Conservation (phyloP, 176 grass and related monocot genomes). For the Elaeis guineensis region DNA sequence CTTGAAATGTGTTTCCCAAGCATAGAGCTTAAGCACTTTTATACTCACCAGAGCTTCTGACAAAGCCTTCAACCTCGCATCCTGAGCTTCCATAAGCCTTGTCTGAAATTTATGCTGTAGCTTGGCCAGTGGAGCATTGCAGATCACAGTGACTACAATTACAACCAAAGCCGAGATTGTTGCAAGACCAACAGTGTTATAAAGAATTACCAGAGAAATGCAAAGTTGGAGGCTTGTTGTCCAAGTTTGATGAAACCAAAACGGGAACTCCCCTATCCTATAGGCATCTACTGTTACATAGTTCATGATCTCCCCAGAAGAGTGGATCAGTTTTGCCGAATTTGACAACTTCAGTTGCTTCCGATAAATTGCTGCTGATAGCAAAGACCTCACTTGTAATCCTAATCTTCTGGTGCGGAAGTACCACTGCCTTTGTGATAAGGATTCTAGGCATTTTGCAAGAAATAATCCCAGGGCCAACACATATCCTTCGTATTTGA, state of each 20-base stretch:
- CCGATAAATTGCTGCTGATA: conserved; percentile 74
- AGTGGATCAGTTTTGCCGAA: conserved; percentile 58
- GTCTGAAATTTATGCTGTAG: conserved; percentile 84
- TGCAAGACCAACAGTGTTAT: conserved; percentile 58
- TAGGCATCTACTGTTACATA: conserved; percentile 88
- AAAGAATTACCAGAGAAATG: conserved; percentile 69
- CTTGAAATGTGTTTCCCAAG: conserved; percentile 87
- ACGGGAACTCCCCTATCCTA: conserved; percentile 84
- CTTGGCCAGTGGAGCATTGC: conserved; percentile 79
- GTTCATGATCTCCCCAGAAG: conserved; percentile 91
- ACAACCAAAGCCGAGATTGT: conserved; percentile 51
- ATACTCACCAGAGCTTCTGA: conserved; percentile 74
- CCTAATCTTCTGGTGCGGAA: conserved; percentile 72
- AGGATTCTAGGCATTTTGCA: conserved; percentile 70
- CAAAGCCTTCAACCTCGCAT: conserved; percentile 75
- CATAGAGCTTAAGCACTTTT: conserved; percentile 85
- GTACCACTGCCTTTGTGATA: conserved; percentile 89
- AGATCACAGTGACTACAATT: conserved; percentile 61
- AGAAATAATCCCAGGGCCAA: conserved; percentile 49
- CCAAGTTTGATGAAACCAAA: conserved; percentile 93
- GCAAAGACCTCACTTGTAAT: conserved; percentile 59
- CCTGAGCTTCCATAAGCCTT: conserved; percentile 80
- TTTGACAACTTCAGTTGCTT: conserved; percentile 75
- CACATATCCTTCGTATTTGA: conserved; percentile 64
- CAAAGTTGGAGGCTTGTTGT: conserved; percentile 70